phyloP scores from a whole-genome alignment of 164 flowering plant species.

The Warburgia ugandensis region DNA sequence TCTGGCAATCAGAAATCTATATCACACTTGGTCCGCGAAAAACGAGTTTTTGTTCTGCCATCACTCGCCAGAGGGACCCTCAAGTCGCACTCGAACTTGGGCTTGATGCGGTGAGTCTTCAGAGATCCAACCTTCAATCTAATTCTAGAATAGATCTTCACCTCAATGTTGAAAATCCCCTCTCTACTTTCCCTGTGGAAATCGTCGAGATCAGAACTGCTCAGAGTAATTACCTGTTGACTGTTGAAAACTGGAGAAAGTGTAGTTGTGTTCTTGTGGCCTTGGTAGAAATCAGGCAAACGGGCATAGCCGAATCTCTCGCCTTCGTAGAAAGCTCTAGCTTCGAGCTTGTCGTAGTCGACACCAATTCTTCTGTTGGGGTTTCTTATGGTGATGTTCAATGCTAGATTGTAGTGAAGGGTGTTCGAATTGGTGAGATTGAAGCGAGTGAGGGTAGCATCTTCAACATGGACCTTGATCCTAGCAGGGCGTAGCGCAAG shows the following conservation, averaged over 20 bases:
- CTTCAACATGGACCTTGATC: constrained; percentile 35
- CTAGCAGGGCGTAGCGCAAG: constrained; percentile 40
- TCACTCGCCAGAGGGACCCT: constrained; percentile 38
- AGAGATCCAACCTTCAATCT: constrained; percentile 43
- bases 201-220: not conserved
- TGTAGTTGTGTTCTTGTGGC: constrained; percentile 41
- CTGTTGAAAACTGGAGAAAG: constrained; percentile 28
- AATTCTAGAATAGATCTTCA: constrained; percentile 38
- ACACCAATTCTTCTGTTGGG: constrained; percentile 65
- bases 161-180: constrained; percentile 37
- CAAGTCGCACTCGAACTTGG: constrained; percentile 48
- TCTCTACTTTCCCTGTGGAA: constrained; percentile 16
- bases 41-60: constrained; percentile 4
- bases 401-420: constrained; percentile 52
- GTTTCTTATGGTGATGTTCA: constrained; percentile 53
- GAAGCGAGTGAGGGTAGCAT: constrained; percentile 25
- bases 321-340: constrained; percentile 42
- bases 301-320: constrained; percentile 23
- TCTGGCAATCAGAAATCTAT: constrained; percentile 13
- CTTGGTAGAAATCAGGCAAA: constrained; percentile 46
- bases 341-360: constrained; percentile 63
- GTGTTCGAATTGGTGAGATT: constrained; percentile 22
- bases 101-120: constrained; percentile 33
- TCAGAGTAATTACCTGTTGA: constrained; percentile 9
- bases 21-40: constrained; percentile 29